Evolutionary conservation across 2,329 filamentous ascomycete species (phyloP).

Genomic region (Juglanconis sp.): DNA sequence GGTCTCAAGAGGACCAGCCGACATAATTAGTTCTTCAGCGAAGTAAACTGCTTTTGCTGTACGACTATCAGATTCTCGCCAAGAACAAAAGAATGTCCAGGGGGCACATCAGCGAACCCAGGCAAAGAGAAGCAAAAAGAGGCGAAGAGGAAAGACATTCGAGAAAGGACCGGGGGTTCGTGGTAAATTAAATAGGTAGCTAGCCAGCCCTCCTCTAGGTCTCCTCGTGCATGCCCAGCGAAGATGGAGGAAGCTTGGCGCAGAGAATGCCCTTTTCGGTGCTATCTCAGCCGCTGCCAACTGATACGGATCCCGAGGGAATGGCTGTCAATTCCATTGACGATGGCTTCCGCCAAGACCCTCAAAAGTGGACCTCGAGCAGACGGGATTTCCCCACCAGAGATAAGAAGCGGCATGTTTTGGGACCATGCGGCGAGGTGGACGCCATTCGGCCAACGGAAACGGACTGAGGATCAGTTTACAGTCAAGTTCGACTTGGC

Average conservation of each 20-base stretch:
- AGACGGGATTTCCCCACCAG: neutral
- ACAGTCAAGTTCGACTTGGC: neutral
- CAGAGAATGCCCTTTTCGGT: neutral
- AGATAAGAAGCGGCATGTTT: neutral
- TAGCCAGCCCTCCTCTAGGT: neutral
- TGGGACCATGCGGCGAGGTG: neutral
- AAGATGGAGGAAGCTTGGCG: neutral
- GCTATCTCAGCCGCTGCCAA: neutral
- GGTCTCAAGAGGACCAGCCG: conserved; percentile 29
- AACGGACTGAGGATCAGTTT: neutral
- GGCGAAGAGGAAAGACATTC: neutral
- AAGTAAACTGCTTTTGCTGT: neutral
- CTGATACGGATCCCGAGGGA: neutral
- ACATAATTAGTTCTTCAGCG: conserved; percentile 26
- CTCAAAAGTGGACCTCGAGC: neutral
- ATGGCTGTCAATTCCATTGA: neutral
- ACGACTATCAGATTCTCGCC: too few relatives aligned
- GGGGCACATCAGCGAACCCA: neutral
- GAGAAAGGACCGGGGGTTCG: neutral
- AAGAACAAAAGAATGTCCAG: too few relatives aligned
- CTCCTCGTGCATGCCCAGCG: neutral
- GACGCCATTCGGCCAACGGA: neutral
- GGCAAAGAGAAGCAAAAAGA: neutral
- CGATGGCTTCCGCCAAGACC: neutral
- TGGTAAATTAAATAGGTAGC: neutral